phyloP scores from a whole-genome alignment of 768 basidiomycete species.

The Daedalea quercina region DNA sequence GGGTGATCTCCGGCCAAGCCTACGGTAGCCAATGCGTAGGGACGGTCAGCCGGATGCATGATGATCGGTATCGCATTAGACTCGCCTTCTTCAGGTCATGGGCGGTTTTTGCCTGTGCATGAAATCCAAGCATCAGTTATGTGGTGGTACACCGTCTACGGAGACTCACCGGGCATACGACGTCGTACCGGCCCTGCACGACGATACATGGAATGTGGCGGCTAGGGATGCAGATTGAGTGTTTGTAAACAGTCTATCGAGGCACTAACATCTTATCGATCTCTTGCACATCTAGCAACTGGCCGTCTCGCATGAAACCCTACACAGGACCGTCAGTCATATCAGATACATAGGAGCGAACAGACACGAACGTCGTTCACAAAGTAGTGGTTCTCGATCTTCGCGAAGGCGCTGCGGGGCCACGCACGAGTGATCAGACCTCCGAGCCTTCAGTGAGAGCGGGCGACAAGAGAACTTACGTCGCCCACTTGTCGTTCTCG shows the following conservation, averaged over 20 bases:
- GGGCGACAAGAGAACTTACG: conserved; percentile 35
- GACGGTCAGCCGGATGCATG: not conserved
- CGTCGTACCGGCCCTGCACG: conserved; percentile 85
- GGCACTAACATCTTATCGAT: conserved; percentile 78
- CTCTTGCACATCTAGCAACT: conserved; percentile 74
- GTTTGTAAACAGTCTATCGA: not conserved
- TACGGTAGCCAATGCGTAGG: conserved; percentile 14
- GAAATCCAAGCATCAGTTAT: not conserved
- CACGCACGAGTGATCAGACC: not conserved
- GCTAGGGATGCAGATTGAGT: conserved; percentile 29
- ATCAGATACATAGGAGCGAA: not conserved
- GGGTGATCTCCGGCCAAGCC: conserved; percentile 72
- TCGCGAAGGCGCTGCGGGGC: conserved; percentile 66
- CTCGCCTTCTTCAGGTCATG: conserved; percentile 66
- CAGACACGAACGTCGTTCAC: conserved; percentile 54
- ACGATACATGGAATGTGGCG: conserved; percentile 82
- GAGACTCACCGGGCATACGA: conserved; percentile 79
- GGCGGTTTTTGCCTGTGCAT: conserved; percentile 63
- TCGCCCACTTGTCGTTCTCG: conserved; percentile 68
- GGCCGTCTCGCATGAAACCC: conserved; percentile 87
- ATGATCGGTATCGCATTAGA: not conserved
- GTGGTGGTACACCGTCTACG: no score
- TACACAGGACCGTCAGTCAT: conserved; percentile 21
- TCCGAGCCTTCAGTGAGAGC: not conserved
- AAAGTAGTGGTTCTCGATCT: conserved; percentile 91